Conservation (phyloP, 306 rosid species). For the peach (Prunus persica) region Prunus_persica_NCBIv2 NC_034016.1:22317001-22317500, state of each 20-base stretch:
- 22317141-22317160: background rate
- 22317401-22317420: background rate
- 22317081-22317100: background rate
- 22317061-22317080: conserved; percentile 8
- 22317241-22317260: no score
- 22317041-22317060: conserved; percentile 56
- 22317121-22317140: background rate
- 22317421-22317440: background rate
- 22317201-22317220: no score
- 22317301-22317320: no score
- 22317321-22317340: background rate
- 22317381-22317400: background rate
- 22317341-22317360: background rate
- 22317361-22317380: background rate
- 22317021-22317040: conserved; percentile 62
- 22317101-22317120: background rate
- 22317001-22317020: conserved; percentile 48
- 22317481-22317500: conserved; percentile 59
- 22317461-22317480: conserved; percentile 57
- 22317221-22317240: no score
- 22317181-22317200: background rate
- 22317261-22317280: no score
- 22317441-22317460: background rate
- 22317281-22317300: no score
- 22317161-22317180: background rate